A percentile compares a stretch with the other conserved stretches of the same genome.
phyloP scores from a whole-genome alignment of 805 yeast genomes.

The Candida peoriensis region DNA sequence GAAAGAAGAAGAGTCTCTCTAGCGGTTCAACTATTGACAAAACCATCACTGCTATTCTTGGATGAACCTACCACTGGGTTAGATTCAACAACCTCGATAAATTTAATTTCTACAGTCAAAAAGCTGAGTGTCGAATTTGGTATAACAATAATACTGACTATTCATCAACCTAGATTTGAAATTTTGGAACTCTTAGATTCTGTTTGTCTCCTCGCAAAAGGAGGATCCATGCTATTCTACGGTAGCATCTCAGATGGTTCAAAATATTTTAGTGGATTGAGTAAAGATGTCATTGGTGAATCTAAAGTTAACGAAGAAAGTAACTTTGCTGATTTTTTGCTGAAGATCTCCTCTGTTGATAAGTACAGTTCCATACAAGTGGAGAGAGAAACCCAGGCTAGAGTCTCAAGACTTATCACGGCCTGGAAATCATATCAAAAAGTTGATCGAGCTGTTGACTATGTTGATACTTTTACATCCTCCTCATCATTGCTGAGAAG shows the following conservation, averaged over 20 bases:
- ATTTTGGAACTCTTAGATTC: conserved; percentile 65
- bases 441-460: background rate
- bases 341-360: conserved; percentile 57
- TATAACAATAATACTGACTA: conserved; percentile 67
- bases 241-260: conserved; percentile 40
- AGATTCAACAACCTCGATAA: conserved; percentile 71
- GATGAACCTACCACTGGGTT: conserved; percentile 91
- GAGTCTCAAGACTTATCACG: conserved; percentile 22
- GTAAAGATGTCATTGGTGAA: conserved; percentile 38
- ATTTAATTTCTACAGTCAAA: conserved; percentile 56
- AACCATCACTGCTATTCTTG: conserved; percentile 69
- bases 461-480: conserved; percentile 8
- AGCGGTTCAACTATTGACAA: conserved; percentile 71
- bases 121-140: conserved; percentile 51
- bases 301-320: conserved; percentile 20
- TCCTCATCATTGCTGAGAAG: conserved; percentile 1
- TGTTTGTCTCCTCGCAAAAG: conserved; percentile 63
- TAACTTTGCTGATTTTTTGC: conserved; percentile 59
- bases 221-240: conserved; percentile 44
- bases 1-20: conserved; percentile 74
- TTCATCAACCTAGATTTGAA: conserved; percentile 83
- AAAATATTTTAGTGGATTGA: conserved; percentile 46
- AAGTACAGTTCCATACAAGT: conserved; percentile 25
- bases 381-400: conserved; percentile 22
- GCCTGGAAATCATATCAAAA: conserved; percentile 12